phyloP scores from a whole-genome alignment of 192 early-diverging fungal genomes.

The Backusella tuberculispora region DNA sequence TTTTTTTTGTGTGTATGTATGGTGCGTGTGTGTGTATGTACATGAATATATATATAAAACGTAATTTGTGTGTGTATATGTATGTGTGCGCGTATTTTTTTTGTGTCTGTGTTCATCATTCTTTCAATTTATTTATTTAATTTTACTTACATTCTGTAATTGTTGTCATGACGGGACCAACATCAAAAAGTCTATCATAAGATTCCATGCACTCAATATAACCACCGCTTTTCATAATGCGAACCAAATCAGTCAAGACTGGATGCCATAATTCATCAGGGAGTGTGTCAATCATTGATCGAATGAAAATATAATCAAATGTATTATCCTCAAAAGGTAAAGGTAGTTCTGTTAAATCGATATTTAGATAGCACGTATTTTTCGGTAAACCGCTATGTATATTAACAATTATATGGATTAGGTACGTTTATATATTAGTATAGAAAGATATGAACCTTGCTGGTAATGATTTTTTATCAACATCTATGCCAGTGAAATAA shows the following conservation, averaged over 20 bases:
- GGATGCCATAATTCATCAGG: conserved; percentile 27
- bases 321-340: conserved; percentile 27
- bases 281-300: conserved; percentile 27
- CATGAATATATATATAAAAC: background rate
- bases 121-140: background rate
- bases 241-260: conserved; percentile 23
- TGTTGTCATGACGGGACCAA: conserved; percentile 26
- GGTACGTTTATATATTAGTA: too few relatives aligned
- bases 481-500: conserved; percentile 31
- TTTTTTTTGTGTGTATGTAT: conserved; percentile 8
- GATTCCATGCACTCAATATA: conserved; percentile 33
- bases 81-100: too few relatives aligned
- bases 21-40: background rate
- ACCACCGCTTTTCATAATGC: conserved; percentile 33
- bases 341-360: conserved; percentile 22
- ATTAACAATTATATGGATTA: background rate
- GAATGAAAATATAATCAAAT: conserved; percentile 36
- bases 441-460: background rate
- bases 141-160: conserved; percentile 23
- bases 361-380: conserved; percentile 14
- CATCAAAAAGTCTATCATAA: conserved; percentile 29
- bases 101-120: background rate
- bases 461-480: conserved; percentile 30
- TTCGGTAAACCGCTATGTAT: background rate
- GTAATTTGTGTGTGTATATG: background rate